A percentile compares a stretch with the other conserved stretches of the same genome.
Conservation (phyloP, 78 protist genomes). For the Isochrysis galbana region DNA sequence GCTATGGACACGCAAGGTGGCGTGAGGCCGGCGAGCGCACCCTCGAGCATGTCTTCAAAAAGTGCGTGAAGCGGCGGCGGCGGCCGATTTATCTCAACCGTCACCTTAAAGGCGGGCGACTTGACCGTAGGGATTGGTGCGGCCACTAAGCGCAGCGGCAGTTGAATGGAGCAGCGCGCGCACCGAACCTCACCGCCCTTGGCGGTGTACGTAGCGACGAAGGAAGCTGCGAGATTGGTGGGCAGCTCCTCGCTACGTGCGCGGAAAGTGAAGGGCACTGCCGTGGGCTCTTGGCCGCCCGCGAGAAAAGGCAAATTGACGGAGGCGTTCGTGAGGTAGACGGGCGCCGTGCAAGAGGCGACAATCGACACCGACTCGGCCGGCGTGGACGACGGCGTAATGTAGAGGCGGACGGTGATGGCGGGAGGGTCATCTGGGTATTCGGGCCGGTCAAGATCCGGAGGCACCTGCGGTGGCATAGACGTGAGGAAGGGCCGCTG, state of each 20-base stretch:
- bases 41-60: constrained; percentile 40
- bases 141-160: constrained; percentile 46
- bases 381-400: neutral
- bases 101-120: constrained; percentile 11
- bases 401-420: neutral
- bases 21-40: neutral
- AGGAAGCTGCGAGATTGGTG: neutral
- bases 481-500: too few relatives aligned
- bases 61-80: constrained; percentile 49
- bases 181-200: constrained; percentile 33
- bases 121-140: constrained; percentile 26
- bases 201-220: neutral
- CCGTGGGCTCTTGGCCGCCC: neutral
- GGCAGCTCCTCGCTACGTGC: neutral
- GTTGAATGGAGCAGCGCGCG: neutral
- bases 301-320: neutral
- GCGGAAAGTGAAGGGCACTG: constrained; percentile 17
- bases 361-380: neutral
- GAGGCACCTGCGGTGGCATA: constrained; percentile 14
- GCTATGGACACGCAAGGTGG: neutral
- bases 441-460: neutral
- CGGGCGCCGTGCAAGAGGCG: neutral
- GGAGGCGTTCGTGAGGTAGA: neutral
- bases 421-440: neutral
- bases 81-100: constrained; percentile 50